Base-by-base conservation (phyloP, 176 grass and related monocot species). In the Oryza brachyantha region DNA sequence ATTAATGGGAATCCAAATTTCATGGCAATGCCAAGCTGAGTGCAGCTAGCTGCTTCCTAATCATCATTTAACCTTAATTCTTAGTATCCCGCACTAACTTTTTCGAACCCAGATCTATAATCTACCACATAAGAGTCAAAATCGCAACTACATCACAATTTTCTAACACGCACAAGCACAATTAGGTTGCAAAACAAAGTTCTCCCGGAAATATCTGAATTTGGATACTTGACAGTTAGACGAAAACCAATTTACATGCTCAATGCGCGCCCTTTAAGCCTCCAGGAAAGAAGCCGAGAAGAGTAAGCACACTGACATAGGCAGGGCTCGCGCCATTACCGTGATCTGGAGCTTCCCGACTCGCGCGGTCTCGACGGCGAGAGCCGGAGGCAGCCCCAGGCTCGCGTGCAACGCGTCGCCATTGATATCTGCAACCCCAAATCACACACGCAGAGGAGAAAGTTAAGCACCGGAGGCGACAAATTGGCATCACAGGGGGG, bases 341-440 rank as follows among this genome's bases (percentile, higher is more conserved):
- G 96, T 96, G 84, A 99, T 99, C 88, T 99, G 86, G 21, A 99
- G 91, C 83, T 93, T 99, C 69, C 92, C 85, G 12, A 99, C 96
- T 39, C 86, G 83, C 39, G 96, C 96, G 24, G 88, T 93, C 6
- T 89, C 91, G 39, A 96, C 92, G 76, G 83, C 81, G 41, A 99
- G 72, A 6, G 96, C 84, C 29, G 96, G 87, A 13, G 96, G 96
- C 76, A 99, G 73, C 13, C 90, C 96, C 50, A 93, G 85, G 88
- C 96, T 96, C 64, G 96, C 83, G 79, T 96, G 96, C 74, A 99
- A 81, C 21, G 86, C 92, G 76, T 99, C 96, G 42, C 96, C 96
- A 88, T 99, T 87, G 74, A 99, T 99, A 87, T 99, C 96, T 99
- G 74, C 58, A 67, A 16, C 75, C 12, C 63, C 72, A 82, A 85